Percentiles rank a stretch among this genome's conserved stretches.
phyloP scores from a whole-genome alignment of 2,329 filamentous ascomycete genomes.

The Chaetomium olivaceum region DNA sequence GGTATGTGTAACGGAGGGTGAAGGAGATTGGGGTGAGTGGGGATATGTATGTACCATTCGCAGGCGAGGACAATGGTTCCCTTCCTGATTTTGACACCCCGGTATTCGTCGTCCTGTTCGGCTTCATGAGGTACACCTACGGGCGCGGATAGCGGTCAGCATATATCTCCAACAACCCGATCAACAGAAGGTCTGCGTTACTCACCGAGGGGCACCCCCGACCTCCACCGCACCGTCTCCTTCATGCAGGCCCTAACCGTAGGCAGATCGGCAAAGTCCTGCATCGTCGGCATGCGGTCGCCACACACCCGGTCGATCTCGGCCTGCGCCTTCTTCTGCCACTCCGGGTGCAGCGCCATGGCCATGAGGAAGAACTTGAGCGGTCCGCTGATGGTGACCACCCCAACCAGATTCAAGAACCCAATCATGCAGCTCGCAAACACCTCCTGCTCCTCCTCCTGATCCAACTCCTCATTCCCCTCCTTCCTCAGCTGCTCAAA shows the following conservation, averaged over 20 bases:
- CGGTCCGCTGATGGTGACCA: conserved; percentile 52
- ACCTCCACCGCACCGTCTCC: conserved; percentile 60
- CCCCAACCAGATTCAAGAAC: conserved; percentile 53
- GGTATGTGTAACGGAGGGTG: background rate
- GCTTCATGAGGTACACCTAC: conserved; percentile 53
- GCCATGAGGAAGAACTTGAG: conserved; percentile 55
- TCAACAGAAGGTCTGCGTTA: background rate
- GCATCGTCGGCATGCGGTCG: conserved; percentile 52
- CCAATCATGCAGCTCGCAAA: conserved; percentile 54
- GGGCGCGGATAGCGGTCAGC: background rate
- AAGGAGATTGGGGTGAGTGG: background rate
- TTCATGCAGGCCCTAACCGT: conserved; percentile 57
- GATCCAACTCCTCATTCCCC: conserved; percentile 44
- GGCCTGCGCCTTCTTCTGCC: conserved; percentile 54
- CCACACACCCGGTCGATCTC: conserved; percentile 60
- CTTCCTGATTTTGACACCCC: conserved; percentile 50
- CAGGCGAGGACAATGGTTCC: conserved; percentile 52
- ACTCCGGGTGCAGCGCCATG: conserved; percentile 54
- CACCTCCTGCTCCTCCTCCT: conserved; percentile 46
- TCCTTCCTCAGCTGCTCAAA: conserved; percentile 46
- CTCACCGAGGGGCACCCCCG: conserved; percentile 54
- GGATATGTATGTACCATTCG: conserved; percentile 46
- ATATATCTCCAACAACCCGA: background rate
- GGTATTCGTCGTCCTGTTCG: conserved; percentile 49
- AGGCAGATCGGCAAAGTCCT: conserved; percentile 53